Evolutionary conservation across 73 alveolate genomes (phyloP), one percentile per base, ranked within the genome.

Genomic region (Paramecium tetraurelia): DNA sequence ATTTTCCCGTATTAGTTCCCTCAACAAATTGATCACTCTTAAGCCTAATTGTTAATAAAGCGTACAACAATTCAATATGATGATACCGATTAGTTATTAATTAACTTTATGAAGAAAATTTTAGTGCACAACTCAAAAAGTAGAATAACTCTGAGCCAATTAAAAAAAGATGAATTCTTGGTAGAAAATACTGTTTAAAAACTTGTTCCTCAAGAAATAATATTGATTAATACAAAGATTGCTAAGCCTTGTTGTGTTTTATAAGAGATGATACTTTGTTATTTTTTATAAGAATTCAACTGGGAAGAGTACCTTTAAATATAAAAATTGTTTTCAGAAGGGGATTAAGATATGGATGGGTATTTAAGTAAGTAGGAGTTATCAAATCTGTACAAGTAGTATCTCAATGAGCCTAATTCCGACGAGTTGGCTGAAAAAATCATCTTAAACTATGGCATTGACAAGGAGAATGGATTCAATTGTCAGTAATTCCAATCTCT

Each of bases 271-370:
- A 63, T 63, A 31, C 46, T 63, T 31, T 63, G 84, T 7, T 63
- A 63, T 24, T 31, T 63, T 31, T 11, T 63, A 33, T 12, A 63
- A 63, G 84, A 63, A 63, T 63, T 63, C 9, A 27, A 63, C 27
- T 63, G 84, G 84, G 84, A 63, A 33, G 84, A 63, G 31, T 63
- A 63, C 12, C 53, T 63, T 33, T 33, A 33, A 27, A 63, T 63
- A 2, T 27, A 63, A 33, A 63, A 63, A 27, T 33, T 63, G 14
- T 63, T 63, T 8, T 63, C 20, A 14, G 84, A 63, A 27, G 84
- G 84, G 5, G 84, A 63, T 63, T 63, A 10, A 63, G 46, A 63
- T 14, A 63, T 63, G 84, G 84, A 63, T 63, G 84, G 84, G 5
- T 63, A 63, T 63, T 63, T 63, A 63, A 31, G 48, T 33, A 27